A percentile compares a stretch with the other conserved stretches of the same genome.
Conservation (phyloP, 805 yeast genomes). For the Limtongia smithiae region DNA sequence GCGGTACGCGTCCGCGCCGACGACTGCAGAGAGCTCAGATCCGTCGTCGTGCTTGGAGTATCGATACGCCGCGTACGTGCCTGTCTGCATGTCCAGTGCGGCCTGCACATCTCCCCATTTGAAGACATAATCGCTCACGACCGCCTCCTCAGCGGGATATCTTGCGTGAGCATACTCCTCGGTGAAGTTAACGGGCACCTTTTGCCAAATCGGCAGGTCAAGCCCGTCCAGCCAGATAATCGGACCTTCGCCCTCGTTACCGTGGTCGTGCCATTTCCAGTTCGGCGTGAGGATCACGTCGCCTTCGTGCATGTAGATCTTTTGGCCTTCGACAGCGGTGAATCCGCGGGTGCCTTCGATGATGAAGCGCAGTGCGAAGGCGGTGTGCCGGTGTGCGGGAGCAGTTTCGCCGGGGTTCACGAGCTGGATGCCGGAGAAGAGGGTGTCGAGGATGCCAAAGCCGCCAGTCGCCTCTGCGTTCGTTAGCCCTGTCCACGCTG, state of each 20-base stretch:
- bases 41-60: background rate
- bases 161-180: background rate
- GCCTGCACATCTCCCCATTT: background rate
- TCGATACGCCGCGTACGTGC: background rate
- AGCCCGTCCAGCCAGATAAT: conserved; percentile 1
- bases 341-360: conserved; percentile 1
- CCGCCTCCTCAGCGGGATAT: background rate
- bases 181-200: conserved; percentile 1
- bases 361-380: background rate
- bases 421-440: conserved; percentile 2
- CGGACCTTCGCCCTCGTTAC: background rate
- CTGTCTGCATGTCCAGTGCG: background rate
- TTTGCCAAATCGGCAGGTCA: conserved; percentile 1
- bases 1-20: conserved; percentile 1
- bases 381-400: conserved; percentile 1
- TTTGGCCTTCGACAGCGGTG: background rate
- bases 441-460: background rate
- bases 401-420: conserved; percentile 2
- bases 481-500: too few relatives aligned
- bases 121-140: background rate
- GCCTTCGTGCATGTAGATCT: background rate
- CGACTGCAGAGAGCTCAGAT: background rate
- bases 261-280: conserved; percentile 3
- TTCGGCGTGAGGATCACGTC: conserved; percentile 1
- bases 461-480: background rate